Base-by-base conservation (phyloP, 176 grass and related monocot genomes). In the Urochloa ruziziensis region DNA sequence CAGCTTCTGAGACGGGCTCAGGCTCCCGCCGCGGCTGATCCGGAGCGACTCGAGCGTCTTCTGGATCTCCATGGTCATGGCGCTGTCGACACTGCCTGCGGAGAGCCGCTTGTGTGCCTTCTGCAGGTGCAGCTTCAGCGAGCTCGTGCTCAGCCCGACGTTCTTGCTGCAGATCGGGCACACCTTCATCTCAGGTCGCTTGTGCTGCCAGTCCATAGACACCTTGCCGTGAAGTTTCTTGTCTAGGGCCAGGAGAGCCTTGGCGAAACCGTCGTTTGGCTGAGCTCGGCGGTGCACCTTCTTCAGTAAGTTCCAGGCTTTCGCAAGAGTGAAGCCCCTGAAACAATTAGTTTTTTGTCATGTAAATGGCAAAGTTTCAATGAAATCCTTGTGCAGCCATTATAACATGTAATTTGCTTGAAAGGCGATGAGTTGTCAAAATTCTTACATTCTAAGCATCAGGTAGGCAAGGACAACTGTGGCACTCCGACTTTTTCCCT, bases 181-280 rank as follows among this genome's bases (percentile, higher is more conserved):
- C 32, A 98, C 91, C 83, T 95, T 98, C 96, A 95, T 95, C 61
- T 88, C 93, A 1, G 96, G 96, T 1, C 89, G 89, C 77, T 89
- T 98, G 51, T 91, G 93, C 87, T 95, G 96, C 96, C 93, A 98
- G 57, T 93, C 83, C 96, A 98, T 93, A 0, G 96, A 98, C 67
- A 83, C 80, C 74, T 93, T 93, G 1, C 93, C 96, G 8, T 98
- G 96, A 28, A 98, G 89, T 46, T 70, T 82, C 77, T 64, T 94
- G 53, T 98, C 96, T 2, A 98, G 91, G 63, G 74, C 79, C 28
- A 98, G 73, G 46, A 98, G 87, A 65, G 82, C 89, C 82, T 90
- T 93, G 1, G 91, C 93, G 0, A 98, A 98, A 46, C 96, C 96
- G 15, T 95, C 96, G 1, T 98, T 98, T 1, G 96, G 96, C 5